Conservation (phyloP, 2,329 filamentous ascomycete species). For the Coniochaeta sp. region DNA sequence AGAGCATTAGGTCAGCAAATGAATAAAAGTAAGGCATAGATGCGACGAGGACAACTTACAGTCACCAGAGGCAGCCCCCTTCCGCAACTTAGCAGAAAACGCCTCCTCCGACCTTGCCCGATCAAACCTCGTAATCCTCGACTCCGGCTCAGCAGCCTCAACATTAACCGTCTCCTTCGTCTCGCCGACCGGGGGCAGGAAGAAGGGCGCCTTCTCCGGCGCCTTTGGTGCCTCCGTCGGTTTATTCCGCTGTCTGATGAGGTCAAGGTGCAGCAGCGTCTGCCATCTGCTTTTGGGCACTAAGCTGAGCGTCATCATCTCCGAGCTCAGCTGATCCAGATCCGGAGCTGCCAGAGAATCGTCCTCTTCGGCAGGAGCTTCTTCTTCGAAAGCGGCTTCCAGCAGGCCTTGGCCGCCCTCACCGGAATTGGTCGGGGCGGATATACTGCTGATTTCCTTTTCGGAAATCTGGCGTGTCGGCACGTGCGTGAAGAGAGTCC, state of each 20-base stretch:
- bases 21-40: neutral
- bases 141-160: slow-evolving; percentile 39
- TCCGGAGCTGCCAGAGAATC: slow-evolving; percentile 46
- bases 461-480: slow-evolving; percentile 80
- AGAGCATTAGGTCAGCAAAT: slow-evolving; percentile 5
- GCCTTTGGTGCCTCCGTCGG: slow-evolving; percentile 85
- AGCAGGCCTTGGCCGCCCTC: slow-evolving; percentile 71
- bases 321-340: slow-evolving; percentile 70
- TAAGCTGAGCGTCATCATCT: slow-evolving; percentile 82
- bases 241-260: slow-evolving; percentile 90
- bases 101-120: slow-evolving; percentile 45
- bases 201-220: slow-evolving; percentile 93
- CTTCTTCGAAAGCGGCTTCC: slow-evolving; percentile 64
- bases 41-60: slow-evolving; percentile 40
- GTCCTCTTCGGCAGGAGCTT: slow-evolving; percentile 40
- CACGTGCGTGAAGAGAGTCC: slow-evolving; percentile 80
- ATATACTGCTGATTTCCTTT: slow-evolving; percentile 57
- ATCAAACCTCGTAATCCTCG: slow-evolving; percentile 64
- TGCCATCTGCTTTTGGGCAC: slow-evolving; percentile 92
- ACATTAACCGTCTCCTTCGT: slow-evolving; percentile 19
- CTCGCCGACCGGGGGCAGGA: slow-evolving; percentile 63
- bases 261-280: slow-evolving; percentile 82
- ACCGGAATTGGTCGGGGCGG: slow-evolving; percentile 69
- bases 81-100: slow-evolving; percentile 50
- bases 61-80: slow-evolving; percentile 45